Evolutionary conservation across 805 yeast genomes (phyloP), one percentile per base, ranked within the genome.

Genomic region (Candida nitratophila): DNA sequence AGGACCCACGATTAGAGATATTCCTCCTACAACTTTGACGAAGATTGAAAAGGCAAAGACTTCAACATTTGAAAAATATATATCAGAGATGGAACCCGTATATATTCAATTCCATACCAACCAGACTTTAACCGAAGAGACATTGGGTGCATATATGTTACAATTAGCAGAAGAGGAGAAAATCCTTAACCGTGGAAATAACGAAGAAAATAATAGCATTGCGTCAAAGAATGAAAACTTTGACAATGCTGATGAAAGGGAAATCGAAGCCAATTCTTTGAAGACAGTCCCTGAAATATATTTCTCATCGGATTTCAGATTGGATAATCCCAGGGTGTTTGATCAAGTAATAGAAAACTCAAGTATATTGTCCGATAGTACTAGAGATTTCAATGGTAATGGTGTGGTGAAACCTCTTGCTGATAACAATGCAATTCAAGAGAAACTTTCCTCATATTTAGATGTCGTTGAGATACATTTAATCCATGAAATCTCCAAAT

Each of bases 291-390:
- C 99, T 0, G 61, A 67, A 2, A 77, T 87, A 1, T 93, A 76
- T 53, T 80, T 83, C 49, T 76, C 74, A 22, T 68, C 74, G 8
- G 74, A 79, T 35, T 93, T 93, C 63, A 72, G 86, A 50, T 69
- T 93, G 34, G 97, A 93, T 53, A 88, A 93, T 58, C 96, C 96
- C 7, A 72, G 96, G 45, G 73, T 82, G 1, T 91, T 91, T 60
- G 79, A 81, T 44, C 69, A 76, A 46, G 96, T 90, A 2, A 72
- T 85, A 14, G 88, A 81, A 37, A 76, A 74, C 35, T 74, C 75
- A 17, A 65, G 78, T 19, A 46, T 67, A 6, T 59, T 69, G 17
- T 38, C 54, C 21, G 57, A 61, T 35, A 60, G 57, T 11, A 62
- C 58, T 3, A 60, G 63, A 10, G 64, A 57, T 31, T 54, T 61